Evolutionary conservation across 805 yeast species (phyloP), one percentile per base, ranked within the genome.

Genomic region (Metschnikowia matae): DNA sequence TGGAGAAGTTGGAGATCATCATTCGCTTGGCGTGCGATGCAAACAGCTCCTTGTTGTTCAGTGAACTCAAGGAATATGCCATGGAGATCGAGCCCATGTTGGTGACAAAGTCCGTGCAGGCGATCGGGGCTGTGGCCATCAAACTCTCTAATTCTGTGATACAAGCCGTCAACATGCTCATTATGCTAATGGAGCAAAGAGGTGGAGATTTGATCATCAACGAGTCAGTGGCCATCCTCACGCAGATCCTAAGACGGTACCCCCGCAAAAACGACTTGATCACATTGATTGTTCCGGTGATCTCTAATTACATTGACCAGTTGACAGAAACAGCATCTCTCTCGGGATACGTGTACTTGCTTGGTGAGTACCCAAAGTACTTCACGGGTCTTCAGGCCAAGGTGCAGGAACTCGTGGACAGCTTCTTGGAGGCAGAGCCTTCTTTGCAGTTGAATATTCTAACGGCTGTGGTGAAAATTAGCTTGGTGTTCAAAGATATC

Each of bases 61-160:
- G 84, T 18, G 95, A 87, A 65, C 69, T 87, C 53, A 83, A 84
- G 62, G 95, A 87, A 65, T 87, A 87, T 62, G 81, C 92, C 4
- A 82, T 84, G 85, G 96, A 88, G 62, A 82, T 89, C 59, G 97
- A 92, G 61, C 81, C 84, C 3, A 85, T 87, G 44, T 82, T 90
- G 56, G 95, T 86, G 14, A 64, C 77, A 40, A 78, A 83, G 53
- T 77, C 92, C 2, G 79, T 87, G 35, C 74, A 74, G 51, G 87
- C 87, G 7, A 77, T 87, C 54, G 85, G 89, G 0, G 85, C 87
- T 44, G 77, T 87, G 44, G 90, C 89, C 10, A 82, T 86, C 53
- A 83, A 84, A 60, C 67, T 83, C 15, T 73, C 79, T 5, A 75
- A 70, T 48, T 71, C 80, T 44, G 74, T 79, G 1, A 72, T 78